Evolutionary conservation across 2,329 filamentous ascomycete genomes (phyloP).

Genomic region (Phialocephala subalpina): DNA sequence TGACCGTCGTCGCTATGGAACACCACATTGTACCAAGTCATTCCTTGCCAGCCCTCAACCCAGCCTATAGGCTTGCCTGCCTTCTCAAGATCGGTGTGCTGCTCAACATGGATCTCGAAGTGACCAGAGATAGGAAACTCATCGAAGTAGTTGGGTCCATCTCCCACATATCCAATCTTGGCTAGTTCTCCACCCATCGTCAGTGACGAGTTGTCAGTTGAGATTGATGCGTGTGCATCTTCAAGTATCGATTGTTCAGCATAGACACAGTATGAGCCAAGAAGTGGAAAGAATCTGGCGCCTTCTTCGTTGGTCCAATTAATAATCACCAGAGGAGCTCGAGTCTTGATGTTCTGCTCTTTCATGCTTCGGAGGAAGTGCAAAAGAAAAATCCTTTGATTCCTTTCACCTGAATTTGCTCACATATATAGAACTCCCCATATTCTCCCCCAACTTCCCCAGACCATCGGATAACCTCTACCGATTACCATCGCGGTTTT

Average conservation of each 20-base stretch:
- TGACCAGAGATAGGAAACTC: constrained; percentile 73
- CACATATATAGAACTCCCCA: neutral
- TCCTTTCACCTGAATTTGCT: neutral
- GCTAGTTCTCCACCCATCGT: constrained; percentile 52
- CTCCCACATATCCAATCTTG: constrained; percentile 75
- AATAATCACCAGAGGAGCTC: constrained; percentile 65
- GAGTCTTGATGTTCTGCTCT: constrained; percentile 73
- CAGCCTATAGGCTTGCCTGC: neutral
- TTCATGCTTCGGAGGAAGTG: constrained; percentile 74
- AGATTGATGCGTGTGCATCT: constrained; percentile 66
- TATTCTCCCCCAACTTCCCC: neutral
- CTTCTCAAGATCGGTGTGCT: constrained; percentile 4
- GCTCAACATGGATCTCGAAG: constrained; percentile 66
- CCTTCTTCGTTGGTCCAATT: constrained; percentile 68
- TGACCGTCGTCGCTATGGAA: constrained; percentile 54
- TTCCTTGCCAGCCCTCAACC: constrained; percentile 15
- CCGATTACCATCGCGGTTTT: neutral
- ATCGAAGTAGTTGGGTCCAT: constrained; percentile 60
- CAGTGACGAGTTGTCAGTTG: constrained; percentile 43
- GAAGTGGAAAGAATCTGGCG: constrained; percentile 77
- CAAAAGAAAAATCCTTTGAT: neutral
- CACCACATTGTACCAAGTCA: constrained; percentile 69
- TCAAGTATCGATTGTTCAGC: constrained; percentile 51
- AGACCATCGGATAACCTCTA: neutral
- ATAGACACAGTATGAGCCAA: constrained; percentile 76